A percentile compares a stretch with the other conserved stretches of the same genome.
Conservation (phyloP, 495 filamentous ascomycete genomes). For the Neurospora sp. region DNA sequence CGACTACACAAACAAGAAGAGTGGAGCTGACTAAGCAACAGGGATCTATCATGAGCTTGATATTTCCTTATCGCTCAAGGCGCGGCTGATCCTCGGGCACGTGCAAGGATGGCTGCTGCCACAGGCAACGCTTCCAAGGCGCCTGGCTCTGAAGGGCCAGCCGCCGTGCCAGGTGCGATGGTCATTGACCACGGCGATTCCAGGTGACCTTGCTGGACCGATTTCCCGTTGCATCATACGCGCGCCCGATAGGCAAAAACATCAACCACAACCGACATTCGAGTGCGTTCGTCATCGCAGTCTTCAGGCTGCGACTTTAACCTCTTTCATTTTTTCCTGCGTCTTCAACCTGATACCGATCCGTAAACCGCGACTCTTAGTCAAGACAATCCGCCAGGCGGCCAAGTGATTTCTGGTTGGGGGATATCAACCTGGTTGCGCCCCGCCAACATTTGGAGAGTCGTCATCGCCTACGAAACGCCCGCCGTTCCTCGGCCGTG, state of each 20-base stretch:
- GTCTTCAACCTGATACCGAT: background rate
- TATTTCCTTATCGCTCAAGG: background rate
- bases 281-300: constrained; percentile 1
- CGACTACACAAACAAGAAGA: background rate
- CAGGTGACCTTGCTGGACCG: constrained; percentile 6
- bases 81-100: background rate
- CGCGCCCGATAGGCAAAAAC: constrained; percentile 16
- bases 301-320: background rate
- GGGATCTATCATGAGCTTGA: background rate
- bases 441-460: constrained; percentile 20
- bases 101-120: background rate
- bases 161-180: background rate
- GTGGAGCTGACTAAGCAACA: background rate
- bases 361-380: background rate
- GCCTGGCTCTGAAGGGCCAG: background rate
- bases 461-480: constrained; percentile 19
- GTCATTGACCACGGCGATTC: background rate
- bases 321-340: background rate
- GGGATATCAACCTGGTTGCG: constrained; percentile 4
- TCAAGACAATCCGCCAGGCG: background rate
- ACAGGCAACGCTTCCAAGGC: background rate
- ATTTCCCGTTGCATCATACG: constrained; percentile 17
- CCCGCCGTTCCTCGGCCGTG: background rate
- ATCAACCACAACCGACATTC: constrained; percentile 3
- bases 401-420: background rate